Evolutionary conservation across 352 stramenopile species (phyloP).

Genomic region (Globisporangium perplexum): DNA sequence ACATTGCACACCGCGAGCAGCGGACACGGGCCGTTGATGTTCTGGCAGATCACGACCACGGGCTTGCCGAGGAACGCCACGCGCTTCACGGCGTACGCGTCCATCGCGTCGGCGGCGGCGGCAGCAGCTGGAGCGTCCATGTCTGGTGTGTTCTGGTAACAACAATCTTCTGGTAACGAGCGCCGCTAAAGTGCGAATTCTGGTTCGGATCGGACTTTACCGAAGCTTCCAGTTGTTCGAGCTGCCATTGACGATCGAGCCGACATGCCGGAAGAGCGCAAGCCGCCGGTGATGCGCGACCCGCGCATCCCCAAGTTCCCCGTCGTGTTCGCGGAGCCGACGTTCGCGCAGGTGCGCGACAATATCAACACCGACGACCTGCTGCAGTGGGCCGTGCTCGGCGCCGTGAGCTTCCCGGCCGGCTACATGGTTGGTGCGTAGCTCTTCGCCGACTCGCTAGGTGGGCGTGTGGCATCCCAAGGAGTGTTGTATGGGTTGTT

Average conservation of each 20-base stretch:
- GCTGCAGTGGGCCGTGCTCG: slow-evolving; percentile 34
- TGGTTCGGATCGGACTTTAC: no score
- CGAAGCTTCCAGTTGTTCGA: no score
- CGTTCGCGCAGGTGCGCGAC: slow-evolving; percentile 43
- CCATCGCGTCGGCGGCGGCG: slow-evolving; percentile 24
- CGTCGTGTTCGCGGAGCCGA: slow-evolving; percentile 59
- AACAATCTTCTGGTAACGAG: no score
- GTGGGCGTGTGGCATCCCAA: no score
- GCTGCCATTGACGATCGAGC: no score
- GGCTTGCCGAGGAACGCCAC: slow-evolving; percentile 70
- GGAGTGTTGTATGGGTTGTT: not conserved
- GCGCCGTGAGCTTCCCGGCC: slow-evolving; percentile 49
- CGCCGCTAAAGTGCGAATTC: no score
- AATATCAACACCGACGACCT: slow-evolving; percentile 51
- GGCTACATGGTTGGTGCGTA: slow-evolving; percentile 66
- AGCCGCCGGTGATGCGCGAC: slow-evolving; percentile 44
- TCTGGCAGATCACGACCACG: slow-evolving; percentile 94
- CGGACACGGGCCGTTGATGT: slow-evolving; percentile 97
- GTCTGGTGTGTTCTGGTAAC: no score
- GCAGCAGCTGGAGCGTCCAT: no score
- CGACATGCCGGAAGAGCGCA: slow-evolving; percentile 21
- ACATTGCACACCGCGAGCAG: slow-evolving; percentile 96
- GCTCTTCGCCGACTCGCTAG: not conserved
- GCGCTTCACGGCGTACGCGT: slow-evolving; percentile 79
- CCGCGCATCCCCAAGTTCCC: slow-evolving; percentile 58